Evolutionary conservation across 805 yeast genomes (phyloP), one percentile per base, ranked within the genome.

Genomic region (Schwanniomyces polymorphus): DNA sequence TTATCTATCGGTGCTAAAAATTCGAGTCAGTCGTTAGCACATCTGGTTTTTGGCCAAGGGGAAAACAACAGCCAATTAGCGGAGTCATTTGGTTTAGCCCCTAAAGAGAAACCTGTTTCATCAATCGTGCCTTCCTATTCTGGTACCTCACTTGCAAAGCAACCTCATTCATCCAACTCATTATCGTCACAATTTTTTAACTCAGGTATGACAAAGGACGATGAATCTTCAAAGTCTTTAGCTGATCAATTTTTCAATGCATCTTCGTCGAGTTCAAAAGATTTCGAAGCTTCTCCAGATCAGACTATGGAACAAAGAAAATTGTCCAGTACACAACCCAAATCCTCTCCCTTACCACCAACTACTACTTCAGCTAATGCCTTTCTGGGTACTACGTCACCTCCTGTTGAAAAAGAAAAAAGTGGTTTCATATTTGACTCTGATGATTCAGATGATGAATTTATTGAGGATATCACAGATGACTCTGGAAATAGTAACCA

Each of bases 1-100:
- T 61, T 73, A 39, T 67, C 73, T 3, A 72, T 73, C 28, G 65
- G 64, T 5, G 65, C 77, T 3, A 57, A 72, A 46, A 58, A 61
- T 38, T 70, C 76, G 10, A 70, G 75, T 57, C 76, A 72, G 50
- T 65, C 74, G 27, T 59, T 73, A 45, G 77, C 76, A 11, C 75
- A 73, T 46, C 75, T 62, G 63, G 68, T 68, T 26, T 70, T 71
- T 55, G 63, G 63, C 18, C 49, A 43, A 38, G 37, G 21, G 9
- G 47, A 49, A 9, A 51, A 27, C 7, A 51, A 51, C 14, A 50
- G 48, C 23, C 65, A 64, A 39, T 60, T 47, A 25, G 65, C 70
- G 2, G 52, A 54, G 10, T 44, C 45, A 4, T 45, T 47, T 37
- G 45, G 54, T 14, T 68, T 60, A 3, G 51, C 58, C 34, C 73